Conservation (phyloP, 768 basidiomycete genomes). For the Termitomyces sp. region DNA sequence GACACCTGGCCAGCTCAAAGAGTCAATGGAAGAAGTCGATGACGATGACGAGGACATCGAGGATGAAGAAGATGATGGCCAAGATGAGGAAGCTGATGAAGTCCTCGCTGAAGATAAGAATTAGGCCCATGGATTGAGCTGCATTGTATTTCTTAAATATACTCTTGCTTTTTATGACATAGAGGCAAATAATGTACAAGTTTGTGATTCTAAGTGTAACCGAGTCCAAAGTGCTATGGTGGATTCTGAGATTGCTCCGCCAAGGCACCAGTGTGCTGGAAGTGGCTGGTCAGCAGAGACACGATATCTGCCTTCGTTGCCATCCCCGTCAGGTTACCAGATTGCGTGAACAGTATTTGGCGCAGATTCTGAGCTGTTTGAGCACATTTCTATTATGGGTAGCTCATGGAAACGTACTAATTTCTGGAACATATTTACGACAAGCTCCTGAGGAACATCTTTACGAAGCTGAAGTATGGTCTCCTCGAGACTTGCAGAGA, state of each 20-base stretch:
- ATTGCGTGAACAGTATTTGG: conserved; percentile 61
- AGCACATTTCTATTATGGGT: background rate
- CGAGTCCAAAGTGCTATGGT: conserved; percentile 1
- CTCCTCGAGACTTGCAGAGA: conserved; percentile 37
- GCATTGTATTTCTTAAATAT: background rate
- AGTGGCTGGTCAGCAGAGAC: conserved; percentile 50
- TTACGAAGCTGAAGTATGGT: conserved; percentile 59
- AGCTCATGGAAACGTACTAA: conserved; percentile 33
- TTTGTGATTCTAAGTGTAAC: background rate
- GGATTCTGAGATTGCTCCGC: conserved; percentile 10
- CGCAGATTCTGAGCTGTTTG: conserved; percentile 50
- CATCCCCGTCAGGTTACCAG: conserved; percentile 57
- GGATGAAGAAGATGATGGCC: conserved; percentile 25
- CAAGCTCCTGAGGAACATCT: conserved; percentile 65
- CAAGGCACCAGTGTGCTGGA: conserved; percentile 46
- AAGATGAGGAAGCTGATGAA: conserved; percentile 14
- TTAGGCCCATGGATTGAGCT: background rate
- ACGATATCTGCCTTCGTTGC: conserved; percentile 68
- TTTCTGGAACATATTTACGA: conserved; percentile 73
- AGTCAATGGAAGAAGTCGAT: conserved; percentile 75
- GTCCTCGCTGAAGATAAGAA: background rate
- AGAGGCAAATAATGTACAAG: conserved; percentile 8
- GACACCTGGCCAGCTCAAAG: conserved; percentile 51
- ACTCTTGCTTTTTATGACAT: background rate
- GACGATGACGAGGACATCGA: conserved; percentile 49